Percentiles rank a stretch among this genome's conserved stretches.
phyloP scores from a whole-genome alignment of 2,329 filamentous ascomycete genomes.

The Apiospora pterosperma region DNA sequence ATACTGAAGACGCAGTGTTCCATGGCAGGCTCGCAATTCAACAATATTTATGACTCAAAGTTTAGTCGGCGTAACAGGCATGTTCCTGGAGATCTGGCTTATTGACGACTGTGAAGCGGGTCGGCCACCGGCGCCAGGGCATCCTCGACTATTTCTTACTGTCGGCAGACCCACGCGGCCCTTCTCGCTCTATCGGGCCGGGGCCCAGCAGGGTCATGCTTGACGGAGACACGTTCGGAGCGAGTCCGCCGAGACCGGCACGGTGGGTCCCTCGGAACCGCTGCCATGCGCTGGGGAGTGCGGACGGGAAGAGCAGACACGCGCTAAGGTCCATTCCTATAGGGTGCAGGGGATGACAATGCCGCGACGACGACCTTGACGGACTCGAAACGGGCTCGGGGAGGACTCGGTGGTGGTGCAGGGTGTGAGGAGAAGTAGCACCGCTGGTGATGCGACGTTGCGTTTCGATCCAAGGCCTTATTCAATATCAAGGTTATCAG shows the following conservation, averaged over 20 bases:
- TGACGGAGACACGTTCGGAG: too few relatives aligned
- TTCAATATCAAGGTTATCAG: background rate
- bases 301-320: background rate
- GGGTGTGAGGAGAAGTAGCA: background rate
- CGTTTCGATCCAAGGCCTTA: background rate
- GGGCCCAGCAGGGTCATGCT: too few relatives aligned
- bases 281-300: background rate
- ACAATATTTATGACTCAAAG: background rate
- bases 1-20: constrained; percentile 1
- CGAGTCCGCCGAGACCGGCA: too few relatives aligned
- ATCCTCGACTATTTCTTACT: background rate
- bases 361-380: background rate
- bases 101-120: background rate
- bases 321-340: too few relatives aligned
- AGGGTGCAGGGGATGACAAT: too few relatives aligned
- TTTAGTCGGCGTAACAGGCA: background rate
- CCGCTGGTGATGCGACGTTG: background rate
- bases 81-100: background rate
- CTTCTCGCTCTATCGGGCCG: background rate
- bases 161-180: background rate
- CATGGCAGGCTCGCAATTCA: background rate
- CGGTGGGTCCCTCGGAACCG: too few relatives aligned
- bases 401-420: background rate
- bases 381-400: background rate
- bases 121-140: background rate